Evolutionary conservation across 2,329 filamentous ascomycete species (phyloP).

Genomic region (Pseudogymnoascus sp.): DNA sequence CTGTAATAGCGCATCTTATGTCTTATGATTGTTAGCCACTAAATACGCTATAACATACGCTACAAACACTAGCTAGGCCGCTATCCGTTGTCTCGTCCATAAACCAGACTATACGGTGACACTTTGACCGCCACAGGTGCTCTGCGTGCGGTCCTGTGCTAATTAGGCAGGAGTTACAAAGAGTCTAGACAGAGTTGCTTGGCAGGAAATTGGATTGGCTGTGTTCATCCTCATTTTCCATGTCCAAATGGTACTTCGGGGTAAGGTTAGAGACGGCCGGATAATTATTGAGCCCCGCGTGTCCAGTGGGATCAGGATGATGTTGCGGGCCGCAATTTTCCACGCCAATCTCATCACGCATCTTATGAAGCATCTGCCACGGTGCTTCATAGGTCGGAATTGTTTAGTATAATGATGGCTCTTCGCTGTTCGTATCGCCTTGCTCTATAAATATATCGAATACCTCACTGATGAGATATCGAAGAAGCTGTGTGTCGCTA

Average conservation of each 20-base stretch:
- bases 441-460: background rate
- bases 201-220: background rate
- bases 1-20: background rate
- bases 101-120: background rate
- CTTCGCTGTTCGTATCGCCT: background rate
- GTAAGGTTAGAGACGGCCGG: background rate
- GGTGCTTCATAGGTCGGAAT: background rate
- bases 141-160: background rate
- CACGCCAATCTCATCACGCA: background rate
- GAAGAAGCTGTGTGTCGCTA: background rate
- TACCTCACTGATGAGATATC: background rate
- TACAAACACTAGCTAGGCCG: too few relatives aligned
- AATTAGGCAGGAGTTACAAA: background rate
- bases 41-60: too few relatives aligned
- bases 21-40: background rate
- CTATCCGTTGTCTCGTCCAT: background rate
- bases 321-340: background rate
- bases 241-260: background rate
- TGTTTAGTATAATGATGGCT: background rate
- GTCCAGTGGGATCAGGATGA: background rate
- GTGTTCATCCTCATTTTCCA: background rate
- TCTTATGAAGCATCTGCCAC: background rate
- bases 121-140: background rate
- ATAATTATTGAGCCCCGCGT: background rate
- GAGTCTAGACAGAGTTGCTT: background rate